Evolutionary conservation across 2,329 filamentous ascomycete genomes (phyloP).

Genomic region (Cladosporium oxysporum): DNA sequence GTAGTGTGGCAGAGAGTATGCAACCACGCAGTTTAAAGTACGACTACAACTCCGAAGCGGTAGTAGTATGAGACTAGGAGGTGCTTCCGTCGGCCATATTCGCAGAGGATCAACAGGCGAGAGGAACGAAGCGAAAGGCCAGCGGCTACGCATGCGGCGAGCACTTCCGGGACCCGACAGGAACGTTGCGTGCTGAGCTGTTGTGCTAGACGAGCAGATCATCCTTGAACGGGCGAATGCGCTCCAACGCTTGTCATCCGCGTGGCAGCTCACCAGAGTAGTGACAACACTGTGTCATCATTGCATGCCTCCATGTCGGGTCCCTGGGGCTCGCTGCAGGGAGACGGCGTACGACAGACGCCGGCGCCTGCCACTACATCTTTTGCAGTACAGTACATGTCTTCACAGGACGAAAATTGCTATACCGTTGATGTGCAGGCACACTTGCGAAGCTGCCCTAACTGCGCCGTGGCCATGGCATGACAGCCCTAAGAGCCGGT

Average conservation of each 20-base stretch:
- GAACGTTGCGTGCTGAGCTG: neutral
- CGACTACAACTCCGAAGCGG: neutral
- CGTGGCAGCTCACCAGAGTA: neutral
- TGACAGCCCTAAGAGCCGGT: neutral
- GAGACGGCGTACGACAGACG: neutral
- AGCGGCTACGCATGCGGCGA: neutral
- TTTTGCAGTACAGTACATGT: neutral
- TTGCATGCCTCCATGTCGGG: neutral
- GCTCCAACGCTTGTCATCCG: neutral
- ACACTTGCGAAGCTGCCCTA: neutral
- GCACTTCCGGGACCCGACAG: neutral
- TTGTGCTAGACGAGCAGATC: neutral
- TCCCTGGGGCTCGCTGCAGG: neutral
- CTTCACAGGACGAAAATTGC: neutral
- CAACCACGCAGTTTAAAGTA: neutral
- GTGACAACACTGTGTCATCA: neutral
- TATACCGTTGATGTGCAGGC: neutral
- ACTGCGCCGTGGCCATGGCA: neutral
- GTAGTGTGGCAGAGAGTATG: neutral
- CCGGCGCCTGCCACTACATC: conserved; percentile 2
- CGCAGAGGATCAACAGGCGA: neutral
- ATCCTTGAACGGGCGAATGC: neutral
- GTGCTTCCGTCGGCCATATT: neutral
- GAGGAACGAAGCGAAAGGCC: neutral
- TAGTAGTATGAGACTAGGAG: neutral